Conservation (phyloP, 441 rosid genomes). For the Aleurites moluccanus region DNA sequence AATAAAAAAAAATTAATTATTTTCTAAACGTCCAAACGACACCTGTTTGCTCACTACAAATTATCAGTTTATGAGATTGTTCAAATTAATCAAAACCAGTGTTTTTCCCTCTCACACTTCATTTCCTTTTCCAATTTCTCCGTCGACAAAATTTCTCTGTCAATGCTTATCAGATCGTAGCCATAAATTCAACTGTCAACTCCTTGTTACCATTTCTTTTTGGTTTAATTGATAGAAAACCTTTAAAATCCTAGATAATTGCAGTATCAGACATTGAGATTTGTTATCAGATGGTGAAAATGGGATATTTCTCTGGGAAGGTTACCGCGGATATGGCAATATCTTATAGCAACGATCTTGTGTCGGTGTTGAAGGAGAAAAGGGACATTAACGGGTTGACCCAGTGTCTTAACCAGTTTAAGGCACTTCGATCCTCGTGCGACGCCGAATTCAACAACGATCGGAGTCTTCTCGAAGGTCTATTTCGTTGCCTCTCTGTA, state of each 20-base stretch:
- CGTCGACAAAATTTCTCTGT: neutral
- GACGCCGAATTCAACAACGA: constrained; percentile 39
- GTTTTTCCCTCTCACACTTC: constrained; percentile 15
- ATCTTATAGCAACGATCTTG: constrained; percentile 55
- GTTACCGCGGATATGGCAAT: constrained; percentile 47
- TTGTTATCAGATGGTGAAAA: constrained; percentile 18
- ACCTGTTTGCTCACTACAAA: neutral
- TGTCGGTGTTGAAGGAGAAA: constrained; percentile 45
- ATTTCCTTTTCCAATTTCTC: neutral
- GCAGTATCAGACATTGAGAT: too few relatives aligned
- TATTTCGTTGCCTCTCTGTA: neutral
- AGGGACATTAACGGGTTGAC: constrained; percentile 40
- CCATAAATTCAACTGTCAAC: neutral
- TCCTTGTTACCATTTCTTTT: too few relatives aligned
- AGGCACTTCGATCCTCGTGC: constrained; percentile 44
- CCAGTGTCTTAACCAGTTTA: constrained; percentile 39
- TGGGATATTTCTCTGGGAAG: constrained; percentile 44
- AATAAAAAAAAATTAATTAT: too few relatives aligned
- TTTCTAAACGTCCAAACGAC: neutral
- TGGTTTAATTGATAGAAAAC: neutral
- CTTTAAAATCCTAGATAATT: neutral
- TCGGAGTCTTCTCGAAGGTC: constrained; percentile 45
- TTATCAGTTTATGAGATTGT: neutral
- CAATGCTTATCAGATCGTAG: neutral
- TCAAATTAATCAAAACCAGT: neutral